A percentile compares a stretch with the other conserved stretches of the same genome.
phyloP scores from a whole-genome alignment of 495 filamentous ascomycete genomes.

The Penicillium simplicissimum region DNA sequence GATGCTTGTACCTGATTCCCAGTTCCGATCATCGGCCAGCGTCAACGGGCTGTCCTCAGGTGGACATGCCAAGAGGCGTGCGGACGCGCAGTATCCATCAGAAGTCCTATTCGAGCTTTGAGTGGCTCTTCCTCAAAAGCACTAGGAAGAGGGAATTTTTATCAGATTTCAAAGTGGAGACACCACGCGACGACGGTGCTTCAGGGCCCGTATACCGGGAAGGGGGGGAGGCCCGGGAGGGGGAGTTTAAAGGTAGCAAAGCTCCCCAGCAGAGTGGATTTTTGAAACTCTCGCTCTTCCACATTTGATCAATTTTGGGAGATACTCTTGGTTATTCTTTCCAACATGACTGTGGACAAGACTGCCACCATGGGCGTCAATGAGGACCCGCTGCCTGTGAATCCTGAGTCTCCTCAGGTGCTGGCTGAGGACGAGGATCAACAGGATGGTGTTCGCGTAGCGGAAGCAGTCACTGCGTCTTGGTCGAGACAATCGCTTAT shows the following conservation, averaged over 20 bases:
- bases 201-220: neutral
- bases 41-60: neutral
- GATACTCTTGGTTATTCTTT: neutral
- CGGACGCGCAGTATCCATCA: neutral
- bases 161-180: constrained; percentile 6
- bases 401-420: neutral
- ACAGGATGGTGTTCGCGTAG: constrained; percentile 31
- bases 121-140: neutral
- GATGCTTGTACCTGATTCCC: neutral
- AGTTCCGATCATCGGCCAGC: constrained; percentile 2
- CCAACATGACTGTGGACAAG: neutral
- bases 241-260: neutral
- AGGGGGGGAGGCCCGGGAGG: no score
- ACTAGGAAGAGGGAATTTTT: neutral
- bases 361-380: neutral
- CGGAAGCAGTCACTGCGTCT: constrained; percentile 26
- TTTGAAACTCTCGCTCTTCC: neutral
- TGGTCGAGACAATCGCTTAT: constrained; percentile 29
- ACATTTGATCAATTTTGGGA: neutral
- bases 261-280: neutral
- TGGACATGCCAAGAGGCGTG: neutral
- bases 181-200: neutral
- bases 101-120: neutral
- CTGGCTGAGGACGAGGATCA: constrained; percentile 10
- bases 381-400: neutral